These are phyloP conservation scores for Globisporangium camurandrum DNA, from an alignment of 352 stramenopile genomes.

Conservation along the genomic window DNA sequence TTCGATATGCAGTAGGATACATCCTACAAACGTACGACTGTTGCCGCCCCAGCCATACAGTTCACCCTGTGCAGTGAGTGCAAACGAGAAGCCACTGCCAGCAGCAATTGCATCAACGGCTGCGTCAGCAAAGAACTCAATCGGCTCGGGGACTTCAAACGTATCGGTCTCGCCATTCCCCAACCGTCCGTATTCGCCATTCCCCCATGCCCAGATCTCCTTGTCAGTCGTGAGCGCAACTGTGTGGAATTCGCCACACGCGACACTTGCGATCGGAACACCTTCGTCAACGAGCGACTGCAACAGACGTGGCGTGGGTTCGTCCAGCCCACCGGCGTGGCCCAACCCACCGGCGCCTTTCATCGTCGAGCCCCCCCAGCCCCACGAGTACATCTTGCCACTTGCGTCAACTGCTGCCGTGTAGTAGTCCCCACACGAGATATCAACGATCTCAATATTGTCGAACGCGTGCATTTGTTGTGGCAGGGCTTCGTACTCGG, in stretches of 20 bases:
- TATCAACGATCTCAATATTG: constrained; percentile 70
- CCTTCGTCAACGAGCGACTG: constrained; percentile 73
- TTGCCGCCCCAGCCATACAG: constrained; percentile 91
- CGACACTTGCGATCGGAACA: constrained; percentile 59
- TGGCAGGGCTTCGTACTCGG: constrained; percentile 46
- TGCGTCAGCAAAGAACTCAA: constrained; percentile 79
- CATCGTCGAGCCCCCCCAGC: constrained; percentile 81
- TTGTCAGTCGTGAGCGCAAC: constrained; percentile 83
- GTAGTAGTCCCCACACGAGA: constrained; percentile 83
- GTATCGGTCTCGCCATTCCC: constrained; percentile 85
- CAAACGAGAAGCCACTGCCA: constrained; percentile 88
- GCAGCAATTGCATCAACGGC: constrained; percentile 62
- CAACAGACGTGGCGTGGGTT: constrained; percentile 60
- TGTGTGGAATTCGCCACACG: constrained; percentile 87
- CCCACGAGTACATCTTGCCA: constrained; percentile 89
- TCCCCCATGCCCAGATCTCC: constrained; percentile 89
- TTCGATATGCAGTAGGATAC: not conserved
- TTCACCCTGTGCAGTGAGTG: constrained; percentile 73
- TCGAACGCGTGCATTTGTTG: constrained; percentile 58
- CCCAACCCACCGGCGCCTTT: constrained; percentile 69
- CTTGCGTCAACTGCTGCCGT: constrained; percentile 80
- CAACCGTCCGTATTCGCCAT: constrained; percentile 87
- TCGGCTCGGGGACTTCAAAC: constrained; percentile 72
- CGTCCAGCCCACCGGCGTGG: constrained; percentile 66
- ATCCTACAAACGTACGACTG: constrained; percentile 81